phyloP scores from a whole-genome alignment of 1,139 yeast genomes.

The Suhomyces terraborum region DNA sequence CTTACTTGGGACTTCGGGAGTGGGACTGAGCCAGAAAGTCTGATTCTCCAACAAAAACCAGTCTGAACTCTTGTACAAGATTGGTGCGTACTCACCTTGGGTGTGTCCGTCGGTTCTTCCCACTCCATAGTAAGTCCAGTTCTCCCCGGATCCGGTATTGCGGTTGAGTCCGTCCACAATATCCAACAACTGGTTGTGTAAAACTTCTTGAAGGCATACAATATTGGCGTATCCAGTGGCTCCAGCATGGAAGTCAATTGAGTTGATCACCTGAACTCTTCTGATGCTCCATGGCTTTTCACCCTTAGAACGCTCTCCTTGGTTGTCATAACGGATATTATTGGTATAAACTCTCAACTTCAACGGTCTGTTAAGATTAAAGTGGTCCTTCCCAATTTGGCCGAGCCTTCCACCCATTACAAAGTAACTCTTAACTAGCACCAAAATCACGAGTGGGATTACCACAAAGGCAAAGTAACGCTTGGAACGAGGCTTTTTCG shows the following conservation, averaged over 20 bases:
- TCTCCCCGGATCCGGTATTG: constrained; percentile 22
- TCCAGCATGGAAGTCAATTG: constrained; percentile 37
- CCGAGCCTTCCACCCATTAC: constrained; percentile 6
- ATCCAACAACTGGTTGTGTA: constrained; percentile 53
- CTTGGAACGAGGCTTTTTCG: not conserved
- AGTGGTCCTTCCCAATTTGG: constrained; percentile 4
- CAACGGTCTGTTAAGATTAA: constrained; percentile 12
- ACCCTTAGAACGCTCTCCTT: constrained; percentile 26
- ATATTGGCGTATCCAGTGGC: constrained; percentile 33
- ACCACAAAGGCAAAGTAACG: constrained; percentile 9
- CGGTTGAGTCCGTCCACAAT: constrained; percentile 34
- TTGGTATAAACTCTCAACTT: constrained; percentile 51
- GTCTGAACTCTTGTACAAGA: constrained; percentile 37
- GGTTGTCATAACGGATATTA: constrained; percentile 53
- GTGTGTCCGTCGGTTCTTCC: constrained; percentile 49
- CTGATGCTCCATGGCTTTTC: constrained; percentile 51
- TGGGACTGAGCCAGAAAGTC: constrained; percentile 48
- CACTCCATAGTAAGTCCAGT: constrained; percentile 49
- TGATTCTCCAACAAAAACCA: constrained; percentile 38
- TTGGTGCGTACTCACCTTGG: constrained; percentile 51
- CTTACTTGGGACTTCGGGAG: constrained; percentile 48
- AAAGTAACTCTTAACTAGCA: constrained; percentile 8
- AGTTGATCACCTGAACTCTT: constrained; percentile 36
- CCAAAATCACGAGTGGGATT: constrained; percentile 7
- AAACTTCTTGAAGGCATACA: constrained; percentile 59